Base-by-base conservation (phyloP, 2,329 filamentous ascomycete species). In the Neonectria coccinea region DNA sequence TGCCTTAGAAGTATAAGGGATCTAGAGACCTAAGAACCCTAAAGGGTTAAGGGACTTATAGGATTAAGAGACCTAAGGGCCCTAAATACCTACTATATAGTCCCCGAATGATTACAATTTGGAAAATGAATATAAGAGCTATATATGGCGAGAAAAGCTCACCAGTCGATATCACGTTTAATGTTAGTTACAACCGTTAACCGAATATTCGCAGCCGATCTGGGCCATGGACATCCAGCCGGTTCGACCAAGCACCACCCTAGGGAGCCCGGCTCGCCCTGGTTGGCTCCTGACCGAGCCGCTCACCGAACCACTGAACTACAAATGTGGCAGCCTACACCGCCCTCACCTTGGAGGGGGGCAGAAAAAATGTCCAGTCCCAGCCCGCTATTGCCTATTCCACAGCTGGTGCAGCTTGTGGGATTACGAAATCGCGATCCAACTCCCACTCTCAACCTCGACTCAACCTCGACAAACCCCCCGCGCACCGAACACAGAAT, bases 281-380 rank as follows among this genome's bases (percentile, higher is more conserved):
- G 55, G 55, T 64, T 59, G 39, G 61, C 33, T 20, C n/a, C 18
- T 57, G 45, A 62, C 48, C 48, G 48, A 53, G 41, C 29, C 27
- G 27, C 45, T 60, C 44, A 59, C 58, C 60, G 64, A 62, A 56
- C 20, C 44, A 59, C 58, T 56, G 64, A 62, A 56, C 20, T 12
- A 47, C 41, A 41, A n/a, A n/a, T 51, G 47, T 57, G 54, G 50
- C 67, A 69, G 66, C 65, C 68, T 67, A 75, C 76, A 78, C 76
- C 76, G 76, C 76, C 72, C 69, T 75, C 68, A 67, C 56, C 62
- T 56, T 66, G 50, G 65, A 63, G 64, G 64, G 62, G 66, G 74
- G 75, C 75, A 77, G 74, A 77, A 77, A 78, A 76, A 77, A 77
- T 76, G 73, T 71, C 72, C 73, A 73, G 72, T 65, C 66, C 70